Evolutionary conservation across 2,329 filamentous ascomycete genomes (phyloP).

Genomic region (Calonectria henricotiae): DNA sequence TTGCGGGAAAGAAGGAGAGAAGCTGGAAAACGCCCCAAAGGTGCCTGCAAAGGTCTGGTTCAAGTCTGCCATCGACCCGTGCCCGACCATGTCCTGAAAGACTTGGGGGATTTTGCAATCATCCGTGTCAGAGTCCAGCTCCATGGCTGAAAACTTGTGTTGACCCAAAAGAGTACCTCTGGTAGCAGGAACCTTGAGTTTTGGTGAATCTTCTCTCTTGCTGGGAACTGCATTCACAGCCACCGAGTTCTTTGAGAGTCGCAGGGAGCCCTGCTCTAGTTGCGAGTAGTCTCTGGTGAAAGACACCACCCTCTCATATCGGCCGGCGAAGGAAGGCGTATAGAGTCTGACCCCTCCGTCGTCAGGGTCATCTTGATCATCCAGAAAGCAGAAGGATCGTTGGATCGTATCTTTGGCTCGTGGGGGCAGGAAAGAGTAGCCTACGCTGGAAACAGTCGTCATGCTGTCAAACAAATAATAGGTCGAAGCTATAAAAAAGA

Average conservation of each 20-base stretch:
- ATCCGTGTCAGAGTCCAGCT: background rate
- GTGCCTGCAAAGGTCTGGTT: background rate
- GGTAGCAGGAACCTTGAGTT: background rate
- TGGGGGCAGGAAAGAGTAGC: background rate
- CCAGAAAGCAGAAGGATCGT: background rate
- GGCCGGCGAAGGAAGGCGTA: background rate
- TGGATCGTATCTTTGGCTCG: too few relatives aligned
- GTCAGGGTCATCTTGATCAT: conserved; percentile 2
- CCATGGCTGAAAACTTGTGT: background rate
- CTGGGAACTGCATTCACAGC: background rate
- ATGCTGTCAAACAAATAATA: background rate
- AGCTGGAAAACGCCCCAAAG: background rate
- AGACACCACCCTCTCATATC: background rate
- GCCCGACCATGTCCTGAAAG: background rate
- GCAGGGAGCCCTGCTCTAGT: background rate
- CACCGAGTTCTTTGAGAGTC: background rate
- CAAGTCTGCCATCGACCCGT: background rate
- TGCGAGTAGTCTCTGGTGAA: too few relatives aligned
- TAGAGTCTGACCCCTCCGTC: conserved; percentile 17
- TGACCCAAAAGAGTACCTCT: background rate
- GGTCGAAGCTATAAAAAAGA: too few relatives aligned
- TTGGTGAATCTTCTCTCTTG: background rate
- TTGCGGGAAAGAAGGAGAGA: background rate
- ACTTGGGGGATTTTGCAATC: background rate
- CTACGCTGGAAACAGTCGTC: too few relatives aligned